Base-by-base conservation (phyloP, 1,284 basidiomycete genomes). In the Tausonia pullulans region DNA sequence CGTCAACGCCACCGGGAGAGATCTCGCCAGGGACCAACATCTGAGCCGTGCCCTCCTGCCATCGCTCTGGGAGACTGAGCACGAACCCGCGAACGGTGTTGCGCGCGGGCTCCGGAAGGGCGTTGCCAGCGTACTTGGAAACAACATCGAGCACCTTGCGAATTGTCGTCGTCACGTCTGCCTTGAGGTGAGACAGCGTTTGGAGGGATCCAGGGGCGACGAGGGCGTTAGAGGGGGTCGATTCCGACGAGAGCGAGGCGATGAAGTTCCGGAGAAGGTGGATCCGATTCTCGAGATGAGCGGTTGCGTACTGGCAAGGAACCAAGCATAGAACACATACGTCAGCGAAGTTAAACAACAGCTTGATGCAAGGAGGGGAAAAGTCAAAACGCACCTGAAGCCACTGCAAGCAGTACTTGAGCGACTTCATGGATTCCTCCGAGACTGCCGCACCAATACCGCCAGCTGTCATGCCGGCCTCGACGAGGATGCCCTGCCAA, bases 361-460 rank as follows among this genome's bases (percentile, higher is more conserved):
- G 27, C 27, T 27, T 27, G 11, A 44, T 49, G 76, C 80, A 14
- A 43, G 53, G 52, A 53, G 50, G 49, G 59, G 40, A 27, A 14
- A 13, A 16, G 13, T 49, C 58, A 13, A 58, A 6, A 62, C 71
- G 46, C 58, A 90, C 88, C 78, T 87, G 85, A n/a, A 95, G 78
- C 90, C 90, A 93, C 66, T 90, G 84, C 48, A 94, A 75, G 75
- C 89, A 92, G 72, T 92, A 94, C 73, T 87, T 86, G 59, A 95
- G 76, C 62, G 86, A 81, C 68, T 88, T 81, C 87, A 94, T 89
- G 72, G 86, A 90, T 75, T 94, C 91, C 69, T 92, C 88, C 73
- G 88, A 91, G 62, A 93, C 80, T 3, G 90, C 90, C 0, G 88
- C 88, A 64, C 89, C 84, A 45, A 95, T 80, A 0, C 91, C 91